A percentile compares a stretch with the other conserved stretches of the same genome.
Evolutionary conservation across 176 grass and related monocot species (phyloP).

Genomic region (Ensete glaucum): DNA sequence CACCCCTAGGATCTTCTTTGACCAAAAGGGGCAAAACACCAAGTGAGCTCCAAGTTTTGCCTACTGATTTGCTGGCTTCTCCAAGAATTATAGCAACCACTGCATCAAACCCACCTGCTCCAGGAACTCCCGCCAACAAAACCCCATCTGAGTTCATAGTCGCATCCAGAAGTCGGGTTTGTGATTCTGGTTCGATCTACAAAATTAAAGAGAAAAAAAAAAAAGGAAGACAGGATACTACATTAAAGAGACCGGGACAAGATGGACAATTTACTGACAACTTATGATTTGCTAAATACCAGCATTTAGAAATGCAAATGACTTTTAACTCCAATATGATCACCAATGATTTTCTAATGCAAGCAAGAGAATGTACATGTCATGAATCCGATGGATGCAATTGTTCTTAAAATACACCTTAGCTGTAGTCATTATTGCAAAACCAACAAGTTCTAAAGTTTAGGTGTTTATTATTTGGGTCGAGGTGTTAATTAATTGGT

Average conservation of each 20-base stretch:
- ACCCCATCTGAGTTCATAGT: slow-evolving; percentile 84
- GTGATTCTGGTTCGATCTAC: slow-evolving; percentile 83
- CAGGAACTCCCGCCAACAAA: slow-evolving; percentile 81
- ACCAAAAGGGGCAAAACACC: slow-evolving; percentile 78
- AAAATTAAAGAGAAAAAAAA: neutral
- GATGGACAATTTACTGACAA: neutral
- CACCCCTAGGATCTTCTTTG: slow-evolving; percentile 58
- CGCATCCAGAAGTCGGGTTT: slow-evolving; percentile 61
- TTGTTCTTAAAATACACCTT: no score
- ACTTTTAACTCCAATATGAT: no score
- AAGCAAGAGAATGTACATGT: no score
- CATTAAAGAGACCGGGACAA: neutral
- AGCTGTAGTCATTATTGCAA: no score
- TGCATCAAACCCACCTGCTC: slow-evolving; percentile 84
- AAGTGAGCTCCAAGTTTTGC: slow-evolving; percentile 49
- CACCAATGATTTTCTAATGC: no score
- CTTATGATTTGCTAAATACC: no score
- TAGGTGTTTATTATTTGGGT: no score
- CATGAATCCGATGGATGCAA: no score
- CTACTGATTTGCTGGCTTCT: slow-evolving; percentile 47
- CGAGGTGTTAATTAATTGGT: no score
- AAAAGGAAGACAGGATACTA: neutral
- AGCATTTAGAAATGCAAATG: no score
- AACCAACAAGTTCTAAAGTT: no score
- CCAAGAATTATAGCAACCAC: slow-evolving; percentile 77